Evolutionary conservation across 441 rosid genomes (phyloP).

Genomic region (Dalechampia spathulata): DNA sequence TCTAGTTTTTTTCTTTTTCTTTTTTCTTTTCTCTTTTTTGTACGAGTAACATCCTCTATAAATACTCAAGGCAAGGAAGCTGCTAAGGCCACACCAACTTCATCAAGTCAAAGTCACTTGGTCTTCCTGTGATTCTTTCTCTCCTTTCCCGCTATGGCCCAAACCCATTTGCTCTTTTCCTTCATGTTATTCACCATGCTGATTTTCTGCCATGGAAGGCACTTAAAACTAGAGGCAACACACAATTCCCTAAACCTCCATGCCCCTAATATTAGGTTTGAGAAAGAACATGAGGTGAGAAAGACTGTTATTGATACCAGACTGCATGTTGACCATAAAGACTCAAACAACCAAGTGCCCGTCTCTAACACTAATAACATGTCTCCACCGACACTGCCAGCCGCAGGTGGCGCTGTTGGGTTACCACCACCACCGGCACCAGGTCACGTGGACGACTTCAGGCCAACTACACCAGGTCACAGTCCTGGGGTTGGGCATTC

Average conservation of each 20-base stretch:
- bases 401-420: constrained; percentile 6
- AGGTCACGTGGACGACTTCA: constrained; percentile 26
- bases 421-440: constrained; percentile 18
- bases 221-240: constrained; percentile 6
- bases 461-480: constrained; percentile 44
- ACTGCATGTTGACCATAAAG: background rate
- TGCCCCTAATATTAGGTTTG: background rate
- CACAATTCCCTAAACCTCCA: background rate
- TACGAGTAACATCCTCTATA: too few species aligned
- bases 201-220: constrained; percentile 19
- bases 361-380: background rate
- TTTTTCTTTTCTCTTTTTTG: too few species aligned
- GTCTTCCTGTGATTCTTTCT: too few species aligned
- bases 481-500: constrained; percentile 49
- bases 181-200: constrained; percentile 14
- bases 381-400: constrained; percentile 9
- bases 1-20: too few species aligned
- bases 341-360: background rate
- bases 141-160: constrained; percentile 13
- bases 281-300: background rate
- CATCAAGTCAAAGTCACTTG: too few species aligned
- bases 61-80: too few species aligned
- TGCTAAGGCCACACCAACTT: too few species aligned
- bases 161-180: background rate
- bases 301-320: background rate